Base-by-base conservation (phyloP, 306 rosid species). In the Myrica gale region DNA sequence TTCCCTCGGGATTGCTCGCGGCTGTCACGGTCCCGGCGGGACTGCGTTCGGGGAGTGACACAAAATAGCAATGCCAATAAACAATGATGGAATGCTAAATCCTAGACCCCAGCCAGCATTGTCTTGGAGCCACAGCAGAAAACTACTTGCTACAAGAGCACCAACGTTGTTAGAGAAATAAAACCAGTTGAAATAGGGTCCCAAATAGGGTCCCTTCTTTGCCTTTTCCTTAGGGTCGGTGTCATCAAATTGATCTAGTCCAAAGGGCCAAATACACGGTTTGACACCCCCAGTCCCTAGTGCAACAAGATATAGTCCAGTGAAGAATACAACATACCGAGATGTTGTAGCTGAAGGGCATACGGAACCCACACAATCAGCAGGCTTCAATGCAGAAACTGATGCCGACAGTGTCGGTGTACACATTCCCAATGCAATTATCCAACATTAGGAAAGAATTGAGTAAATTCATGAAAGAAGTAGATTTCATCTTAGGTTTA, bases 101-200 rank as follows among this genome's bases (percentile, higher is more conserved):
- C 99, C 99, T 68, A 96, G 76, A 43, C 97, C 99, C 99, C 98
- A 96, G 57, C 99, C 96, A 3, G 90, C 88, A 87, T 95, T 95
- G 74, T 95, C 99, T 89, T 95, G 99, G 81, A 95, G 50, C 91
- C 91, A 95, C 60, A 95, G 97, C 78, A 92, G 70, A 0, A 92
- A 79, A 76, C 85, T 88, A 85, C 99, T 90, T 56, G 99, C 92
- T 80, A 92, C 67, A 50, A 95, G 87, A 76, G 99, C 99, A 17
- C 97, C 99, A 9, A 92, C 80, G 82, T 95, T 92, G 82, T 92
- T 85, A 71, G 96, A 92, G 73, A 95, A 95, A 85, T 95, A 95
- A 86, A 87, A 95, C 99, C 97, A 95, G 83, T 95, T 95, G 86
- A n/a, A n/a, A n/a, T n/a, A n/a, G n/a, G n/a, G n/a, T n/a, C n/a